Conservation (phyloP, 495 filamentous ascomycete genomes). For the Annulohypoxylon stygium region DNA sequence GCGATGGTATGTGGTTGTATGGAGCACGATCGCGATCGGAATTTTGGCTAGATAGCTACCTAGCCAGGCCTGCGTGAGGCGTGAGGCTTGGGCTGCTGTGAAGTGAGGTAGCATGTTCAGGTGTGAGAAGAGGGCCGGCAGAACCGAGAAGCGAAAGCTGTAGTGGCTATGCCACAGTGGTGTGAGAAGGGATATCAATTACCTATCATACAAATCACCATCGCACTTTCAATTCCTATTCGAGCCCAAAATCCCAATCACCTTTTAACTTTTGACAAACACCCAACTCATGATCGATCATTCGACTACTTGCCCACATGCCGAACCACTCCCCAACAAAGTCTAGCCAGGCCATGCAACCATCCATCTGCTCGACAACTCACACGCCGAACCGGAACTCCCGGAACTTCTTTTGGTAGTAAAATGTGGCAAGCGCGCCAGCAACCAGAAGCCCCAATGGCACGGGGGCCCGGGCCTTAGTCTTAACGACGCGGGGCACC, state of each 20-base stretch:
- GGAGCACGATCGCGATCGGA: background rate
- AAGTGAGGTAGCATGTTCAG: background rate
- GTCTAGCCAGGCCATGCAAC: background rate
- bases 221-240: background rate
- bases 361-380: background rate
- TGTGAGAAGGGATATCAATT: constrained; percentile 33
- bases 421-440: constrained; percentile 42
- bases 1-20: background rate
- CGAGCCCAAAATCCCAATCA: background rate
- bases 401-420: constrained; percentile 46
- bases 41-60: background rate
- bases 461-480: constrained; percentile 42
- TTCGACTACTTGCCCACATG: background rate
- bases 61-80: background rate
- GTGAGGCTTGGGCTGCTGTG: background rate
- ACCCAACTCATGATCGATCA: background rate
- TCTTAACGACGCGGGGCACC: constrained; percentile 42
- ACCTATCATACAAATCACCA: constrained; percentile 21
- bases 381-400: constrained; percentile 44
- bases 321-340: background rate
- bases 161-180: background rate
- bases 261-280: background rate
- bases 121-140: no score
- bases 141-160: background rate
- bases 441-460: constrained; percentile 34